Base-by-base conservation (phyloP, 148 eudicot genomes). In the Bassia scoparia region DNA sequence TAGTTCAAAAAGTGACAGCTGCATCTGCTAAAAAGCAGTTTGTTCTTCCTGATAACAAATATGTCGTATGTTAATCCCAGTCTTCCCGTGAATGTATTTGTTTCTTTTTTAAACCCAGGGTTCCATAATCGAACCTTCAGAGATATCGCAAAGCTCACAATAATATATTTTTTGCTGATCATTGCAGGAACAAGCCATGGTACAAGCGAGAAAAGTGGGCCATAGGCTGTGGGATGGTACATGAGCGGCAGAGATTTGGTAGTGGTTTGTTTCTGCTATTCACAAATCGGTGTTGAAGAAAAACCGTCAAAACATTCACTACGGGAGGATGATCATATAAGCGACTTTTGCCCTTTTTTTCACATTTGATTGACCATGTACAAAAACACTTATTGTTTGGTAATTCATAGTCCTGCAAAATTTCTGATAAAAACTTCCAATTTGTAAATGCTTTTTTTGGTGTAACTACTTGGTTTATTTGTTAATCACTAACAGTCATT, bases 151-250 rank as follows among this genome's bases (percentile, higher is more conserved):
- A n/a, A n/a, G n/a, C n/a, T n/a, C n/a, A n/a, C n/a, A n/a, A n/a
- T n/a, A n/a, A n/a, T n/a, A n/a, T n/a, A n/a, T n/a, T n/a, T n/a
- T n/a, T n/a, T n/a, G n/a, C n/a, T n/a, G n/a, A n/a, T n/a, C n/a
- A n/a, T n/a, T 18, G 69, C 58, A 82, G 92, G 88, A 56, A 74
- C 71, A 68, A 83, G 71, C 67, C 75, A 55, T n/a, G 75, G 74
- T 63, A 76, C 89, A n/a, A 37, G 80, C 86, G 68, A 89, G 79
- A 79, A 88, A 88, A 38, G 89, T 88, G n/a, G 75, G 97, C 97
- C 1, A 86, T 92, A 35, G 87, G n/a, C n/a, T 88, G 23, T 73
- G 89, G 52, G 97, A 96, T 69, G 90, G 76, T 15, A 68, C 87
- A 21, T 89, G 83, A 23, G 96, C 89, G 7, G 82, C 81, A 48